Conservation (phyloP, 106 monocot genomes). For the Cymbidium sinense region DNA sequence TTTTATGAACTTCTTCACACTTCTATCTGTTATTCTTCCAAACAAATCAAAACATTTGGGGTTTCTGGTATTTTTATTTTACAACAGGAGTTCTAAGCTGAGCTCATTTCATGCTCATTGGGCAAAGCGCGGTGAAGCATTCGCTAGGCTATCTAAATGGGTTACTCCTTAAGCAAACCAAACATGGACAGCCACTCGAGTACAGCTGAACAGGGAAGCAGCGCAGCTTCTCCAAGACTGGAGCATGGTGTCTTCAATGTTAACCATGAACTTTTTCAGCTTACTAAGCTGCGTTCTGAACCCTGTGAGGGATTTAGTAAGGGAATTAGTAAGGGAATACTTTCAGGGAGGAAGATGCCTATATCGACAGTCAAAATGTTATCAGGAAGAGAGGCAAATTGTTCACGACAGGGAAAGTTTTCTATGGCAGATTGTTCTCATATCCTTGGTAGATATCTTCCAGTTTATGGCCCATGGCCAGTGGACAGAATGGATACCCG, state of each 20-base stretch:
- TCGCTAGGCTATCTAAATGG: conserved; percentile 25
- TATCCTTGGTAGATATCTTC: conserved; percentile 68
- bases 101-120: background rate
- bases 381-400: conserved; percentile 59
- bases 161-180: conserved; percentile 47
- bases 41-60: background rate
- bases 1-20: background rate
- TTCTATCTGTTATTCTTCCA: too few species aligned
- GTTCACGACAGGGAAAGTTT: conserved; percentile 57
- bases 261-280: conserved; percentile 60
- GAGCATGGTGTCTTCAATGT: conserved; percentile 8
- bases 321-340: conserved; percentile 22
- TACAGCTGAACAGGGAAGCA: background rate
- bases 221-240: conserved; percentile 12
- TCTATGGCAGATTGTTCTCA: conserved; percentile 56
- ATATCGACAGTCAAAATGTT: conserved; percentile 63
- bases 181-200: conserved; percentile 21
- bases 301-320: conserved; percentile 35
- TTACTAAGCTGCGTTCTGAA: conserved; percentile 54
- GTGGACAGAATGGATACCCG: conserved; percentile 69
- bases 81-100: background rate
- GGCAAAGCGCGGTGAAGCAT: background rate
- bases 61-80: background rate
- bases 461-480: conserved; percentile 61
- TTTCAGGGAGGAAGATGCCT: conserved; percentile 14